phyloP scores from a whole-genome alignment of 106 monocot species.

The Apostasia shenzhenica region DNA sequence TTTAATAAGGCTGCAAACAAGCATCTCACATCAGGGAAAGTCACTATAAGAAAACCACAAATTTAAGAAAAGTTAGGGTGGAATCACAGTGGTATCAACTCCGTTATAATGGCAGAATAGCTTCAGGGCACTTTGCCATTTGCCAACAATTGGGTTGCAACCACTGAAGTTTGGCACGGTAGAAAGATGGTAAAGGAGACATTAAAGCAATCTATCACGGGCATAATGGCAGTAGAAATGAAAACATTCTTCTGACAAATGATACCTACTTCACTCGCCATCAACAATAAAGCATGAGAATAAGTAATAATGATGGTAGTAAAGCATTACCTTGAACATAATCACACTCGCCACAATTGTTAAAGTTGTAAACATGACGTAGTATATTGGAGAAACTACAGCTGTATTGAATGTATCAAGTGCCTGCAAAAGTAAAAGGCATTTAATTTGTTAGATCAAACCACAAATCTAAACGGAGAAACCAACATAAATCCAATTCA shows the following conservation, averaged over 20 bases:
- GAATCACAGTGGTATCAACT: no score
- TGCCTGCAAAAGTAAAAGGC: conserved; percentile 30
- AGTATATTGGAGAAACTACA: conserved; percentile 63
- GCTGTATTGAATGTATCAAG: conserved; percentile 69
- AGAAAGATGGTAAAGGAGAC: no score
- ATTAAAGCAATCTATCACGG: no score
- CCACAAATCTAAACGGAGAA: neutral
- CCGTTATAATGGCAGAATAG: no score
- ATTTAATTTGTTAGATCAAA: neutral
- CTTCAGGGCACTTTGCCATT: no score
- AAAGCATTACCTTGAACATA: conserved; percentile 53
- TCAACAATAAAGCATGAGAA: neutral
- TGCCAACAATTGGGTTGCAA: no score
- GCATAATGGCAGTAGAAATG: neutral
- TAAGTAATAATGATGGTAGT: neutral
- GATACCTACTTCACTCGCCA: neutral
- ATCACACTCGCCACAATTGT: conserved; percentile 65
- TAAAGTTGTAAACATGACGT: conserved; percentile 56
- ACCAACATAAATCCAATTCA: neutral
- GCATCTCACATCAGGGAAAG: no score
- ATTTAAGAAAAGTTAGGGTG: no score
- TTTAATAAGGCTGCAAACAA: no score
- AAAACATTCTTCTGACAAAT: neutral
- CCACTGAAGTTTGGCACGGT: no score
- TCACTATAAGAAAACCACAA: no score